These are phyloP conservation scores for Babesia sp. DNA, from an alignment of 169 alveolate genomes.

Conservation along the genomic window DNA sequence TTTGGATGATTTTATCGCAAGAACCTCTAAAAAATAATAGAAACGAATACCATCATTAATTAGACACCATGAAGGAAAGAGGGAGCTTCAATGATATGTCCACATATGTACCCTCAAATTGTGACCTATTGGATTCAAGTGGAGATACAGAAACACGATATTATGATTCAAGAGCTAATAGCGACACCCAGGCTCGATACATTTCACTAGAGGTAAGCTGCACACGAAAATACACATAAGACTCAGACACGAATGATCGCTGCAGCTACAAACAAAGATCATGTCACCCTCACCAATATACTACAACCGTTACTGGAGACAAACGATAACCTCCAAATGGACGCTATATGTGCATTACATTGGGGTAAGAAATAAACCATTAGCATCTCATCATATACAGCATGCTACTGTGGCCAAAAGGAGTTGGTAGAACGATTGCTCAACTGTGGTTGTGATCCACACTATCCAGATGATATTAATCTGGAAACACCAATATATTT, in stretches of 20 bases:
- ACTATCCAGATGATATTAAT: slow-evolving; percentile 73
- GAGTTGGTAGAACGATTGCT: slow-evolving; percentile 71
- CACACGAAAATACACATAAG: neutral
- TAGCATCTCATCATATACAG: neutral
- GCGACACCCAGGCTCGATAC: neutral
- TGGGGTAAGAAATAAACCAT: slow-evolving; percentile 29
- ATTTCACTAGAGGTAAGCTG: slow-evolving; percentile 48
- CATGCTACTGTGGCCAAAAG: slow-evolving; percentile 77
- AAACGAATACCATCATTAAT: neutral
- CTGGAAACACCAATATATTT: slow-evolving; percentile 78
- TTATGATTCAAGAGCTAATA: neutral
- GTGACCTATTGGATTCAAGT: slow-evolving; percentile 29
- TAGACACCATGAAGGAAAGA: slow-evolving; percentile 8
- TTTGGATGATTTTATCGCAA: neutral
- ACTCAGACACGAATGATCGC: slow-evolving; percentile 29
- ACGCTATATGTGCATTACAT: slow-evolving; percentile 57
- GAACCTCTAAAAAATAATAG: neutral
- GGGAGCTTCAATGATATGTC: slow-evolving; percentile 23
- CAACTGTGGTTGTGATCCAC: slow-evolving; percentile 68
- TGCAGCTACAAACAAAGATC: slow-evolving; percentile 56
- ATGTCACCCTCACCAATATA: slow-evolving; percentile 13
- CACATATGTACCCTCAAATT: slow-evolving; percentile 22
- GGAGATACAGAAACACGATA: neutral
- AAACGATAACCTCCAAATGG: slow-evolving; percentile 25
- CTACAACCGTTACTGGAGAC: slow-evolving; percentile 43